Base-by-base conservation (phyloP, 768 basidiomycete genomes). In the Trametes meyenii region DNA sequence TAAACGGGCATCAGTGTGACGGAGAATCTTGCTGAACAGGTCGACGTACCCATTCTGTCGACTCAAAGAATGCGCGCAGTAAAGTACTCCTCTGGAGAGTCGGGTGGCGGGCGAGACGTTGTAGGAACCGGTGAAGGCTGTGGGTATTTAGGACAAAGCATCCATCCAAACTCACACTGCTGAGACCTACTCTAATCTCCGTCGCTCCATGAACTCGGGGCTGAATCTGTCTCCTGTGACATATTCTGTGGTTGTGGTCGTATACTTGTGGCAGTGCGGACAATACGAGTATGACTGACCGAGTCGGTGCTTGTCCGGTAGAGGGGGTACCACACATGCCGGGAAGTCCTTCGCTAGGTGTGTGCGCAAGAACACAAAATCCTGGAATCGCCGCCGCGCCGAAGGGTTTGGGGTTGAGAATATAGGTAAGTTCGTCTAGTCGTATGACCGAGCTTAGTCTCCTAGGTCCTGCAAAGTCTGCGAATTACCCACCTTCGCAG, bases 181-280 rank as follows among this genome's bases (percentile, higher is more conserved):
- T 42, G 16, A 21, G 46, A 73, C 90, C 73, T 73, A 96, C 94
- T 96, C 94, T 64, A 86, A 75, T 68, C 96, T 82, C 65, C 97
- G 82, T 43, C 92, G 85, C 73, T 99, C 96, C 84, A 98, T 92
- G 69, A 99, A 99, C 70, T 98, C 97, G 10, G 90, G 88, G 66
- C 94, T 94, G 76, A 99, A 99, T 63, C 97, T 82, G 75, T 98
- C 97, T 13, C 97, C 97, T 26, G 96, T 98, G 58, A 99, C 85
- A 72, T 99, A 99, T 75, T 98, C 97, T 97, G 66, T 38, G 26
- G 43, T 24, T 46, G 36, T 24, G 23, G 51, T 42, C 50, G 62
- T 43, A 17, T 12, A 43, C 39, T 3, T 29, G 33, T 17, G 50
- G 2, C 46, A 19, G 19, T 58, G 42, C 10, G 50, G n/a, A 3